Evolutionary conservation across 164 flowering plant species (phyloP).

Genomic region (Nelumbo lutea): DNA sequence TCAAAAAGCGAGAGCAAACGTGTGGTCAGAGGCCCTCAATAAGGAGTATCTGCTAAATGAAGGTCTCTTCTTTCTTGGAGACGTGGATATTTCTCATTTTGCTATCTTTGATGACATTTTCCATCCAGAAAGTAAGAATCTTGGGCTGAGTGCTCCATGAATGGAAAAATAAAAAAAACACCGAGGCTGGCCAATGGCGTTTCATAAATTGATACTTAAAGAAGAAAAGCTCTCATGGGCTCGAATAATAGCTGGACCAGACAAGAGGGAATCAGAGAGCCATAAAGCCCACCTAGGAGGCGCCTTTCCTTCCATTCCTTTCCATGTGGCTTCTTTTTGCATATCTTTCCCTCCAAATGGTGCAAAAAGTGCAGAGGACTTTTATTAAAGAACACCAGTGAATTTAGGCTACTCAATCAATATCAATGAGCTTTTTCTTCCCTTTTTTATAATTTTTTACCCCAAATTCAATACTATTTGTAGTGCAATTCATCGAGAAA

Average conservation of each 20-base stretch:
- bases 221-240: background rate
- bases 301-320: background rate
- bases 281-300: background rate
- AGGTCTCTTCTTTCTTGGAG: background rate
- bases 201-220: slow-evolving; percentile 3
- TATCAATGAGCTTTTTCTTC: background rate
- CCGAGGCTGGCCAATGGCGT: background rate
- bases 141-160: slow-evolving; percentile 2
- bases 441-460: background rate
- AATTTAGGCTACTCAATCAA: background rate
- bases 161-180: background rate
- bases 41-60: background rate
- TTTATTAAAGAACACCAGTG: slow-evolving; percentile 6
- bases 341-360: background rate
- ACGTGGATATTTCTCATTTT: background rate
- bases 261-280: slow-evolving; percentile 1
- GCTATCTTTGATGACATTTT: slow-evolving; percentile 3
- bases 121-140: slow-evolving; percentile 7
- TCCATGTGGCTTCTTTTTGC: slow-evolving; percentile 8
- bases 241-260: background rate
- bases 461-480: no score
- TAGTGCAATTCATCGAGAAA: no score
- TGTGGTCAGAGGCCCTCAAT: background rate
- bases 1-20: background rate
- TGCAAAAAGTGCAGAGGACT: background rate